These are phyloP conservation scores for Diaporthe sp. DNA, from an alignment of 2,329 filamentous ascomycete species.

Conservation along the genomic window DNA sequence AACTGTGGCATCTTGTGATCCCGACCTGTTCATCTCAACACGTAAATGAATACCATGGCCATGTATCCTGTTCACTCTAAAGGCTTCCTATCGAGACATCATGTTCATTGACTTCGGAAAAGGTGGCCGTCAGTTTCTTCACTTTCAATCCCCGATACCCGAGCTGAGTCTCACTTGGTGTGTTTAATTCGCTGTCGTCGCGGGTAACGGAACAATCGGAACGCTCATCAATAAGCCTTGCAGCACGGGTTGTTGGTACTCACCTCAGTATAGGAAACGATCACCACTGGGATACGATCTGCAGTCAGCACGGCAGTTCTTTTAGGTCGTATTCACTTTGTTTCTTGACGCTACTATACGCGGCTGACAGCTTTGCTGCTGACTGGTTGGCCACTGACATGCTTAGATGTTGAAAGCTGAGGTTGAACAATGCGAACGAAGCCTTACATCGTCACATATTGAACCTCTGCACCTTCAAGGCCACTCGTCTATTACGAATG, in stretches of 20 bases:
- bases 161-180: background rate
- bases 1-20: background rate
- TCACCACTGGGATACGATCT: constrained; percentile 1
- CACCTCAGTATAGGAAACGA: constrained; percentile 12
- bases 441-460: background rate
- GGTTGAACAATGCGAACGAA: background rate
- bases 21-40: background rate
- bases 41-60: background rate
- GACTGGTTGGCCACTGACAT: background rate
- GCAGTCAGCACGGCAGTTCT: constrained; percentile 3
- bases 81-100: background rate
- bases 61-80: background rate
- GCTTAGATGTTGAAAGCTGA: background rate
- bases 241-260: background rate
- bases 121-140: background rate
- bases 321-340: background rate
- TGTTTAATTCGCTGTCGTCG: background rate
- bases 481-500: background rate
- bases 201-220: background rate
- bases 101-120: background rate
- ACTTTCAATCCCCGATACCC: background rate
- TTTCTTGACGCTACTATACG: background rate
- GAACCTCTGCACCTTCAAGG: background rate
- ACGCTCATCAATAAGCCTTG: background rate
- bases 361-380: background rate